phyloP scores from a whole-genome alignment of 345 rosid genomes.

The Citrus inodora region DNA sequence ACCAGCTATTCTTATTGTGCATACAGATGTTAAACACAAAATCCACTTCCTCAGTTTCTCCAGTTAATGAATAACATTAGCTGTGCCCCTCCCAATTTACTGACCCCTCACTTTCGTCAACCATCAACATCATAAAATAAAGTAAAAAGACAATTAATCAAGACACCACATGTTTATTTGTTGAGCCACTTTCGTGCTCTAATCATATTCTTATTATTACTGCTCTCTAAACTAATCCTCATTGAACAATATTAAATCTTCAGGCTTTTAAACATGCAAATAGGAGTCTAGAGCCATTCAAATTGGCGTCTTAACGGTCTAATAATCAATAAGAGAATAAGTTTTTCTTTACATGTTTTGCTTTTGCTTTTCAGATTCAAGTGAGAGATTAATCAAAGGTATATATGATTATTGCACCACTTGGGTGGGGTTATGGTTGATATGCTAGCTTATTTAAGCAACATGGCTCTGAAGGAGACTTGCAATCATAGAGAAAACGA shows the following conservation, averaged over 20 bases:
- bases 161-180: neutral
- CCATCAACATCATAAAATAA: constrained; percentile 31
- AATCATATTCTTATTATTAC: neutral
- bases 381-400: constrained; percentile 14
- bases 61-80: constrained; percentile 17
- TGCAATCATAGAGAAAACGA: constrained; percentile 53
- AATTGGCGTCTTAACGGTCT: neutral
- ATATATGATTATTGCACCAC: constrained; percentile 31
- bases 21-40: constrained; percentile 18
- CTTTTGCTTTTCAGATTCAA: neutral
- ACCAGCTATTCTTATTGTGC: constrained; percentile 19
- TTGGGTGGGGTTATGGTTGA: constrained; percentile 39
- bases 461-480: constrained; percentile 48
- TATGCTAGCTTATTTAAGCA: constrained; percentile 33
- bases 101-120: constrained; percentile 24
- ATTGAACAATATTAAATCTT: neutral
- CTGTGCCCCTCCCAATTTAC: constrained; percentile 10
- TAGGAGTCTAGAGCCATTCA: neutral
- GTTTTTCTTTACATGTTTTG: too few species aligned
- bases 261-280: neutral
- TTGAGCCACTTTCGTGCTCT: neutral
- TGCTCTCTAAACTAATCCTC: neutral
- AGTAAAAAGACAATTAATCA: constrained; percentile 12
- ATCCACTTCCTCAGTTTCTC: constrained; percentile 19
- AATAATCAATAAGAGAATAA: too few species aligned